Percentiles rank a stretch among this genome's conserved stretches.
These are phyloP conservation scores for Mortierella sp. DNA, from an alignment of 371 early-diverging fungal genomes.

Conservation along the genomic window DNA sequence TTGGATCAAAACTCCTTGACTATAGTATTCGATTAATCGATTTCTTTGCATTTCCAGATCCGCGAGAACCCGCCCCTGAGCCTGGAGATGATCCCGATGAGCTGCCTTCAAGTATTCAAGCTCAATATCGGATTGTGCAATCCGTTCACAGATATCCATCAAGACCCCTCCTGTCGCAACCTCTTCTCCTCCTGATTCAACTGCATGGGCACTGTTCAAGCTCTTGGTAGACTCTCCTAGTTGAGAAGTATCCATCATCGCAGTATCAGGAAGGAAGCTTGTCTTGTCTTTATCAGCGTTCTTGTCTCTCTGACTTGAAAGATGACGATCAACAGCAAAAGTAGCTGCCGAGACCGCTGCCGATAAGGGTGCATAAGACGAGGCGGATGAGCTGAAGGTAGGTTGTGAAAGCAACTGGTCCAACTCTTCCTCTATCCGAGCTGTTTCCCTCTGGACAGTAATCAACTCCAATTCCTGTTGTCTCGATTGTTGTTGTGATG, in stretches of 20 bases:
- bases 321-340: too few relatives aligned
- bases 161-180: slow-evolving; percentile 24
- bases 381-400: background rate
- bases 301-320: background rate
- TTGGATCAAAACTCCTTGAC: slow-evolving; percentile 20
- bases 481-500: slow-evolving; percentile 15
- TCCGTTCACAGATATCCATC: slow-evolving; percentile 24
- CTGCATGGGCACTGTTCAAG: background rate
- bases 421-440: slow-evolving; percentile 36
- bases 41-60: slow-evolving; percentile 13
- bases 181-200: background rate
- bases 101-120: slow-evolving; percentile 21
- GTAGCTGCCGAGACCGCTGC: too few relatives aligned
- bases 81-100: slow-evolving; percentile 29
- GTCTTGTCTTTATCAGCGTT: background rate
- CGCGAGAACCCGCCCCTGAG: slow-evolving; percentile 20
- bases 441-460: slow-evolving; percentile 35
- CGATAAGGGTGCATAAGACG: too few relatives aligned
- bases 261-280: background rate
- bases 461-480: slow-evolving; percentile 49
- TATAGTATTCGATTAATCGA: slow-evolving; percentile 28
- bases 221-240: too few relatives aligned
- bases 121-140: slow-evolving; percentile 38
- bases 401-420: slow-evolving; percentile 48
- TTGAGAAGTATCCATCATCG: too few relatives aligned